Base-by-base conservation (phyloP, 2,329 filamentous ascomycete species). In the Byssoonygena ceratinophila region DNA sequence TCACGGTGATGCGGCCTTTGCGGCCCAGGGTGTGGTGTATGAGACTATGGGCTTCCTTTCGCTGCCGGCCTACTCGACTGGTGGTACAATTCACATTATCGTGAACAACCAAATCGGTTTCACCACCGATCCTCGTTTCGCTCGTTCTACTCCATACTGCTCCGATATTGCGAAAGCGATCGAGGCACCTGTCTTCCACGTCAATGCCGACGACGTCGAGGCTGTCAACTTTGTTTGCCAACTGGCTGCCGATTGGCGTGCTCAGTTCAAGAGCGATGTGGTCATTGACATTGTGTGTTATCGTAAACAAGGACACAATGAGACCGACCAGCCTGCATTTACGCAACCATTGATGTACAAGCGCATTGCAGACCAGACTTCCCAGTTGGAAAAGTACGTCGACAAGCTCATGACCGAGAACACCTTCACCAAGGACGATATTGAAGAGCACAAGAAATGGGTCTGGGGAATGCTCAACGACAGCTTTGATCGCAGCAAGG, bases 81-180 rank as follows among this genome's bases (percentile, higher is more conserved):
- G 92, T 63, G 92, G 92, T 66, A 98, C 92, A 54, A 87, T 98
- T 63, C 92, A 98, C 73, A 78, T 98, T 59, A 83, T 98, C 55
- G 91, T 97, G 62, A 98, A 98, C 82, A 98, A 98, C 80, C 92
- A 98, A 78, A 98, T 98, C 69, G 92, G 92, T 71, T 98, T 98
- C 78, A 98, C 92, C 51, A 98, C 92, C 20, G 92, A 98, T 67
- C 92, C 92, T 60, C 88, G 92, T 66, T 98, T 95, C 71, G 85
- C 92, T 62, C 89, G 92, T 63, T 98, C 92, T 18, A 98, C 92
- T 46, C 87, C 92, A 41, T 98, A 98, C 81, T 98, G 92, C 75
- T 97, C 92, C 40, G 92, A 98, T 70, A 96, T 98, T 64, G 92
- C 92, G 72, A 98, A 98, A 78, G 87, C 92, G 48, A 96, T 98